Evolutionary conservation across 306 rosid genomes (phyloP), one percentile per base, ranked within the genome.

Genomic region (Prunus kanzakura): DNA sequence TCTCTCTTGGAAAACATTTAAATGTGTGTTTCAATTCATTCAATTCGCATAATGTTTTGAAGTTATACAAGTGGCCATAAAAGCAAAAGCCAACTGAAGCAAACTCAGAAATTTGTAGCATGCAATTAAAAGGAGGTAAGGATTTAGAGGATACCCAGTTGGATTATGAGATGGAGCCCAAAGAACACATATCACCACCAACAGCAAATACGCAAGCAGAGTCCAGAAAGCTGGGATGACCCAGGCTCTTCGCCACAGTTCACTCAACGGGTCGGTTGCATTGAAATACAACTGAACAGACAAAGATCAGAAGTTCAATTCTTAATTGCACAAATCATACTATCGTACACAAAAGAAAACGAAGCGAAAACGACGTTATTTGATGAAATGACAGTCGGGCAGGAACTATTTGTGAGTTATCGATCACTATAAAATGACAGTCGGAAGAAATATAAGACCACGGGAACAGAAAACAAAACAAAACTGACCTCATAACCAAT

Each of bases 131-230:
- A 50, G 50, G 45, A 60, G 32, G 74, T 51, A 66, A 75, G 75
- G 47, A 56, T 46, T 22, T 8, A 23, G 55, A 54, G 57, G 22
- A 14, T 87, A 88, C 96, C 93, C 84, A n/a, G 93, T 91, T 23
- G 93, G 96, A 77, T 88, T 87, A 57, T 79, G 87, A 66, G 93
- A 85, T 56, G 96, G 96, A 66, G 80, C 93, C 96, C 91, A 91
- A n/a, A 87, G 96, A 83, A 78, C 51, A 67, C 93, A 85, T 51
- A 91, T 91, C 78, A 88, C 89, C 22, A 67, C 76, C 81, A 91
- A 69, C 70, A 91, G 84, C 25, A 80, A 51, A 68, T 82, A 91
- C 3, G 93, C 90, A 79, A 88, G 84, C 86, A 88, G 67, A 61
- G 86, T 79, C 96, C 96, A 91, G 86, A 91, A 88, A 75, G 93